These are phyloP conservation scores for Wakefieldia striispora DNA, from an alignment of 768 basidiomycete species.

Conservation along the genomic window DNA sequence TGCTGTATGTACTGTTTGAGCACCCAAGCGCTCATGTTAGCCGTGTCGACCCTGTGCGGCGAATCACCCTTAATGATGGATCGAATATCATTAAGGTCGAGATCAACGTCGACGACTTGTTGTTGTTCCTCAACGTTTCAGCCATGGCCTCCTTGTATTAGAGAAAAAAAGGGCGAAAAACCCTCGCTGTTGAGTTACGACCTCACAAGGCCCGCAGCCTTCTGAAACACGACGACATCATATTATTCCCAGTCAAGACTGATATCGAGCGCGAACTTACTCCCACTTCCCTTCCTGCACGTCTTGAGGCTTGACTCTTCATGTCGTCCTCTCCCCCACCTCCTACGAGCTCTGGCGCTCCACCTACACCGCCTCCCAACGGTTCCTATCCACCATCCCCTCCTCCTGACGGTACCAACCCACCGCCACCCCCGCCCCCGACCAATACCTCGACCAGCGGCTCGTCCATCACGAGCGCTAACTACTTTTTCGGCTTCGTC, in stretches of 20 bases:
- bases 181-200: conserved; percentile 14
- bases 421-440: neutral
- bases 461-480: conserved; percentile 15
- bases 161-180: neutral
- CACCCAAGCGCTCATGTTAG: too few species aligned
- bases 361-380: neutral
- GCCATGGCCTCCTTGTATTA: neutral
- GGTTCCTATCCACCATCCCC: neutral
- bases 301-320: neutral
- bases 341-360: neutral
- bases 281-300: neutral
- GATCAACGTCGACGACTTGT: neutral
- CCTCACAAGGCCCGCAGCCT: neutral
- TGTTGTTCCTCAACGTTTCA: neutral
- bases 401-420: neutral
- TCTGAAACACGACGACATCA: conserved; percentile 16
- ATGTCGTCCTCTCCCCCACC: conserved; percentile 14
- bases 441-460: neutral
- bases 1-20: too few species aligned
- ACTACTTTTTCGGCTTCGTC: conserved; percentile 35
- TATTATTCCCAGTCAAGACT: conserved; percentile 6
- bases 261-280: conserved; percentile 1
- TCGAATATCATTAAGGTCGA: neutral
- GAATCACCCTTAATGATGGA: too few species aligned
- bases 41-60: too few species aligned